Conservation (phyloP, 1,139 yeast genomes). For the Pichia inconspicua region DNA sequence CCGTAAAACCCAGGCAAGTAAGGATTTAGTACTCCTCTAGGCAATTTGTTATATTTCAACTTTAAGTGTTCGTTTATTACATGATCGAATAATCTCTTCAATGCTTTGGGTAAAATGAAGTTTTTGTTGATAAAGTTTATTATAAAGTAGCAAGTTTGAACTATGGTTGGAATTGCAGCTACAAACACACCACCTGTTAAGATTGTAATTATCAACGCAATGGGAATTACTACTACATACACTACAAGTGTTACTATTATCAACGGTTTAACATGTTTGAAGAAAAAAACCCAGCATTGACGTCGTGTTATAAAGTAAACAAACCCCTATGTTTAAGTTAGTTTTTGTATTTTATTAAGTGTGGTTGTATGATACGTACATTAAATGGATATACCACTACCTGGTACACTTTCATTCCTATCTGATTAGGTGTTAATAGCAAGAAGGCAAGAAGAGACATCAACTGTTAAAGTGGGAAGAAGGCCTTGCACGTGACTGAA, state of each 20-base stretch:
- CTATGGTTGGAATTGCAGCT: conserved; percentile 28
- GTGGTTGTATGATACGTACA: neutral
- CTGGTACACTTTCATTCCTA: neutral
- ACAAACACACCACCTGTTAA: conserved; percentile 42
- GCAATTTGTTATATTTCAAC: conserved; percentile 17
- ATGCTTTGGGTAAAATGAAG: conserved; percentile 51
- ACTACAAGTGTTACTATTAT: conserved; percentile 37
- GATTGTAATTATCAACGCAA: conserved; percentile 50
- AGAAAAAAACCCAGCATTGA: conserved; percentile 22
- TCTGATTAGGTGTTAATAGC: neutral
- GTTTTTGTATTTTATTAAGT: no score
- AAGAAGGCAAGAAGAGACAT: neutral
- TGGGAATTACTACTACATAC: conserved; percentile 36
- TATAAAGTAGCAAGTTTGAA: conserved; percentile 45
- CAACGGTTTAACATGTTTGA: conserved; percentile 38
- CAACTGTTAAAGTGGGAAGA: neutral
- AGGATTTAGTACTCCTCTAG: conserved; percentile 35
- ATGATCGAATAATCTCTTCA: conserved; percentile 49
- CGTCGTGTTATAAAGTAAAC: conserved; percentile 18
- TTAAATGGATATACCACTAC: neutral
- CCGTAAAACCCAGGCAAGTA: conserved; percentile 35
- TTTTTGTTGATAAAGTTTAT: conserved; percentile 44
- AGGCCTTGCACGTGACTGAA: no score
- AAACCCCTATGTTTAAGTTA: conserved; percentile 18
- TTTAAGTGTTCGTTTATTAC: conserved; percentile 39